Percentiles rank a stretch among this genome's conserved stretches.
Evolutionary conservation across 345 rosid species (phyloP).

Genomic region (Gossypium sturtianum): DNA sequence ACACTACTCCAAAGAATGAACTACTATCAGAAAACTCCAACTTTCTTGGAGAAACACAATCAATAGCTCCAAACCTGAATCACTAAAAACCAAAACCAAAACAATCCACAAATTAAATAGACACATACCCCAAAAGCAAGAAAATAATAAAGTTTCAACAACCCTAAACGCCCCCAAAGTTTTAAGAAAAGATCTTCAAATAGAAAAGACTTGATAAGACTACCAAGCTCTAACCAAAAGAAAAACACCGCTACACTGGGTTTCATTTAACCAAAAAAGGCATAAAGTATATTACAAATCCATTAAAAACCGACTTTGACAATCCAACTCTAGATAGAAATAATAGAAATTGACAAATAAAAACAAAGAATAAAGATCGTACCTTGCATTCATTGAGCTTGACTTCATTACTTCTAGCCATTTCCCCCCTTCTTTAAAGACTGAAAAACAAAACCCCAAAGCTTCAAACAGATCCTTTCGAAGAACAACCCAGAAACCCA

Average conservation of each 20-base stretch:
- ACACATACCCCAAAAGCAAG: constrained; percentile 11
- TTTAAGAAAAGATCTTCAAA: background rate
- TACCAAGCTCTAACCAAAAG: background rate
- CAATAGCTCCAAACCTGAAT: constrained; percentile 7
- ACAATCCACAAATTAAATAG: background rate
- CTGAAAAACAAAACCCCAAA: background rate
- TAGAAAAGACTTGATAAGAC: constrained; percentile 9
- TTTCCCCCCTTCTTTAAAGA: constrained; percentile 11
- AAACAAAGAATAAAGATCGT: constrained; percentile 5
- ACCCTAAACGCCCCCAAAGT: background rate
- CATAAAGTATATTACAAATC: background rate
- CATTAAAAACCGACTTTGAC: background rate
- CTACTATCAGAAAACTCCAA: background rate
- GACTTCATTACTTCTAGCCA: constrained; percentile 72
- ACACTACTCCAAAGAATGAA: background rate
- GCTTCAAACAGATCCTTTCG: constrained; percentile 22
- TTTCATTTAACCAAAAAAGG: background rate
- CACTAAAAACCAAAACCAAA: background rate
- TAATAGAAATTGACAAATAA: background rate
- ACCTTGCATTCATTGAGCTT: constrained; percentile 75
- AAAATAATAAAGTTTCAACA: background rate
- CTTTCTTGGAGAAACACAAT: background rate
- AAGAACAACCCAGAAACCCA: constrained; percentile 15
- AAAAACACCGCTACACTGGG: background rate
- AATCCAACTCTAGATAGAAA: background rate